Percentiles rank a stretch among this genome's conserved stretches.
Evolutionary conservation across 768 basidiomycete genomes (phyloP).

Genomic region (Xanthoconium stramineum): DNA sequence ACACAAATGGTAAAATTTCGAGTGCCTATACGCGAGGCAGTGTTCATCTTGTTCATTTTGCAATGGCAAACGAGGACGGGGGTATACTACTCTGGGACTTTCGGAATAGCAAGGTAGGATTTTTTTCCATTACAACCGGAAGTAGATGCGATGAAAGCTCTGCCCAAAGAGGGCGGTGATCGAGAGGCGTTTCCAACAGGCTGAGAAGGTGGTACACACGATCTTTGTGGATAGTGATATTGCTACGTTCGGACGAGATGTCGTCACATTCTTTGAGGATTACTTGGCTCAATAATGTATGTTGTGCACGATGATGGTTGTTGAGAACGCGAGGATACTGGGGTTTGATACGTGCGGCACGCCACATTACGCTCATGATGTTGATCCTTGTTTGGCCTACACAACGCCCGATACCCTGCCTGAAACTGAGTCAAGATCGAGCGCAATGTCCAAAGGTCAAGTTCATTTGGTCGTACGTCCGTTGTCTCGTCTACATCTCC

Average conservation of each 20-base stretch:
- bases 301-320: not conserved
- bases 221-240: constrained; percentile 39
- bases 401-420: not conserved
- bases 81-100: constrained; percentile 48
- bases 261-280: constrained; percentile 38
- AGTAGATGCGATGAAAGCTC: constrained; percentile 19
- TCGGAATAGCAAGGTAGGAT: constrained; percentile 43
- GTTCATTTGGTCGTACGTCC: constrained; percentile 73
- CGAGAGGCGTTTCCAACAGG: constrained; percentile 30
- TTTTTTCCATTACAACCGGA: constrained; percentile 6
- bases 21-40: constrained; percentile 38
- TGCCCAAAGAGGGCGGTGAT: constrained; percentile 35
- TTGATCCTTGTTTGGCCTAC: constrained; percentile 24
- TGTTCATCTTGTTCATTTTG: constrained; percentile 40
- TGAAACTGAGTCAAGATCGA: not conserved
- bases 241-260: constrained; percentile 38
- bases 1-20: constrained; percentile 22
- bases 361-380: constrained; percentile 9
- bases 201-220: constrained; percentile 38
- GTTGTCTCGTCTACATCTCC: constrained; percentile 5
- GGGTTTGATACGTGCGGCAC: constrained; percentile 12
- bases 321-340: not conserved
- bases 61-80: constrained; percentile 45
- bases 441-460: constrained; percentile 64
- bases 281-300: constrained; percentile 23